Percentiles rank a stretch among this genome's conserved stretches.
These are phyloP conservation scores for Wickerhamomyces silvicola DNA, from an alignment of 805 yeast species.

Conservation along the genomic window DNA sequence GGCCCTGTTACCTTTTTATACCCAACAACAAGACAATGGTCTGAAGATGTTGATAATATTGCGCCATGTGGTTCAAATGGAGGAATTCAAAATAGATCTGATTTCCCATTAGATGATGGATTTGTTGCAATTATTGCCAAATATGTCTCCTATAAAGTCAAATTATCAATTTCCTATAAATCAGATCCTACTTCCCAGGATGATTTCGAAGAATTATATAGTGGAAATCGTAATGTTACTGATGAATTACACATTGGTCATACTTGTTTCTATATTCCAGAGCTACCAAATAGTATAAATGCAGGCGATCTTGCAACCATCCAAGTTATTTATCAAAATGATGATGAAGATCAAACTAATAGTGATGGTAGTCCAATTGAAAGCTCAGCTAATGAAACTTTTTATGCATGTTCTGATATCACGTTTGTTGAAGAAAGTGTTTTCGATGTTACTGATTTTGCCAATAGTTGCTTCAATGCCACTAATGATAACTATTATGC, in stretches of 20 bases:
- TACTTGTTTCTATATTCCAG: conserved; percentile 40
- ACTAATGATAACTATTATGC: conserved; percentile 33
- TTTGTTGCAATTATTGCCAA: conserved; percentile 40
- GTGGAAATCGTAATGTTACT: conserved; percentile 32
- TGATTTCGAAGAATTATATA: conserved; percentile 35
- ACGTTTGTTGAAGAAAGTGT: conserved; percentile 36
- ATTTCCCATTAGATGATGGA: conserved; percentile 41
- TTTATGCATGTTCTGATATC: conserved; percentile 40
- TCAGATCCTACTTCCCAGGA: conserved; percentile 31
- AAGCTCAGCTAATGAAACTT: conserved; percentile 31
- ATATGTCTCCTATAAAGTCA: conserved; percentile 32
- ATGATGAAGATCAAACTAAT: conserved; percentile 17
- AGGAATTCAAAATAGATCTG: conserved; percentile 31
- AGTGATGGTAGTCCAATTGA: conserved; percentile 29
- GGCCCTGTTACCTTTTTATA: conserved; percentile 28
- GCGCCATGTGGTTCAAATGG: conserved; percentile 42
- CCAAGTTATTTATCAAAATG: conserved; percentile 36
- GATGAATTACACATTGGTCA: conserved; percentile 37
- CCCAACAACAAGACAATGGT: conserved; percentile 40
- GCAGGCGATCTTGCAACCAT: conserved; percentile 38
- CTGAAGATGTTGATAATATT: conserved; percentile 36
- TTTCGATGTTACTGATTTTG: conserved; percentile 27
- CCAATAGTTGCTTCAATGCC: conserved; percentile 36
- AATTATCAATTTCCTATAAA: conserved; percentile 35
- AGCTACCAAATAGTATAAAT: conserved; percentile 29